Evolutionary conservation across 1,284 basidiomycete species (phyloP).

Genomic region (Fomitiporia mediterranea): DNA sequence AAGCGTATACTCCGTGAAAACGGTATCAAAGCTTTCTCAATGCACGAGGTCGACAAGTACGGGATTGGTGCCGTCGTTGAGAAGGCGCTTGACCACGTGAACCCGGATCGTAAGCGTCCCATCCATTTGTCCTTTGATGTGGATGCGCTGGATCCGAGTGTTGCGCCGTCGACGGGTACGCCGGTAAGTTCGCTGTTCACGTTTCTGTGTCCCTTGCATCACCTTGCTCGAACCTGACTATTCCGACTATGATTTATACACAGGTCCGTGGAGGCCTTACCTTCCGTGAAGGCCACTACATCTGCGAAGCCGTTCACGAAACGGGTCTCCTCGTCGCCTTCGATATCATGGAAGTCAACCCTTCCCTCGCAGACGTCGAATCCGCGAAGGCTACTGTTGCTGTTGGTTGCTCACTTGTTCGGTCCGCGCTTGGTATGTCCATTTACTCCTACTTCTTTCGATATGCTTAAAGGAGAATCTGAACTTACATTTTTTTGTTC

Average conservation of each 20-base stretch:
- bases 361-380: slow-evolving; percentile 70
- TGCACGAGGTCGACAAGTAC: slow-evolving; percentile 98
- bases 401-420: slow-evolving; percentile 89
- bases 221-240: neutral
- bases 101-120: slow-evolving; percentile 77
- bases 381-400: slow-evolving; percentile 87
- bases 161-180: slow-evolving; percentile 94
- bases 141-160: slow-evolving; percentile 89
- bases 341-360: slow-evolving; percentile 98
- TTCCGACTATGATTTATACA: slow-evolving; percentile 6
- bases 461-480: neutral
- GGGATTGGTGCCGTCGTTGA: slow-evolving; percentile 95
- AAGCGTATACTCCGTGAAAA: slow-evolving; percentile 84
- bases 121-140: slow-evolving; percentile 98
- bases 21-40: slow-evolving; percentile 91
- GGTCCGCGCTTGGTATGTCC: slow-evolving; percentile 79
- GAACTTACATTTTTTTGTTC: neutral
- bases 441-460: neutral
- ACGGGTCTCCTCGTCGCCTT: slow-evolving; percentile 90
- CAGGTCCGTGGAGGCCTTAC: slow-evolving; percentile 92
- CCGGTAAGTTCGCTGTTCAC: slow-evolving; percentile 50
- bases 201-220: neutral
- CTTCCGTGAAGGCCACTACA: slow-evolving; percentile 97
- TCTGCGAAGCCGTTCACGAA: slow-evolving; percentile 92
- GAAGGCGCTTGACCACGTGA: slow-evolving; percentile 93